A percentile compares a stretch with the other conserved stretches of the same genome.
phyloP scores from a whole-genome alignment of 169 alveolate genomes.

The Hepatocystis sp. region DNA sequence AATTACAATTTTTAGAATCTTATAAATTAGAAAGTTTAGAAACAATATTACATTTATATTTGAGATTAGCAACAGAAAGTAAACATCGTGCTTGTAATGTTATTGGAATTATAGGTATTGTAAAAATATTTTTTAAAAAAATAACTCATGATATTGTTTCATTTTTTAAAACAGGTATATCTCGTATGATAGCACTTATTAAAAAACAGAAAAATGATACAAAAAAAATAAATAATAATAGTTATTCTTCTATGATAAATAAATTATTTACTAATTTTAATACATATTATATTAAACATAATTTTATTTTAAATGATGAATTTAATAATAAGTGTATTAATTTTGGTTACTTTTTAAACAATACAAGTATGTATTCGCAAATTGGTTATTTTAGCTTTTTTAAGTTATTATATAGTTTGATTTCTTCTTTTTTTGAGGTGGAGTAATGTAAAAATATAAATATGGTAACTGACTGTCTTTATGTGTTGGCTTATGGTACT shows the following conservation, averaged over 20 bases:
- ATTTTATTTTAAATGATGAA: constrained; percentile 25
- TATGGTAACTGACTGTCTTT: constrained; percentile 3
- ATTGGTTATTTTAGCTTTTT: constrained; percentile 34
- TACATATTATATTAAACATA: constrained; percentile 14
- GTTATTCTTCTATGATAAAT: too few species aligned
- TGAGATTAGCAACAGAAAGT: constrained; percentile 53
- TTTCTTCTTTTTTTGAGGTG: constrained; percentile 28
- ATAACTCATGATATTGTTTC: too few species aligned
- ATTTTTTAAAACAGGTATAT: too few species aligned
- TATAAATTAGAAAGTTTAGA: constrained; percentile 47
- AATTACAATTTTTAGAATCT: constrained; percentile 38
- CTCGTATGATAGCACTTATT: too few species aligned
- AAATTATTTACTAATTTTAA: constrained; percentile 7
- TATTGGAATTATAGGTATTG: constrained; percentile 51
- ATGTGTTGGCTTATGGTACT: background rate
- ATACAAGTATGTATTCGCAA: constrained; percentile 33
- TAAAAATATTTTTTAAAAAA: constrained; percentile 64
- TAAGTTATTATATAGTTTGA: constrained; percentile 24
- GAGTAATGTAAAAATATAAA: background rate
- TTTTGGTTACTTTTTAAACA: constrained; percentile 25
- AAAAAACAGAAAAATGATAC: too few species aligned
- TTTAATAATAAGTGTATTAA: constrained; percentile 44
- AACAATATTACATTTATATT: constrained; percentile 55
- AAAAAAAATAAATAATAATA: too few species aligned
- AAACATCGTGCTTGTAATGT: constrained; percentile 62